phyloP scores from a whole-genome alignment of 176 grass and related monocot species.

The Avena insularis region DNA sequence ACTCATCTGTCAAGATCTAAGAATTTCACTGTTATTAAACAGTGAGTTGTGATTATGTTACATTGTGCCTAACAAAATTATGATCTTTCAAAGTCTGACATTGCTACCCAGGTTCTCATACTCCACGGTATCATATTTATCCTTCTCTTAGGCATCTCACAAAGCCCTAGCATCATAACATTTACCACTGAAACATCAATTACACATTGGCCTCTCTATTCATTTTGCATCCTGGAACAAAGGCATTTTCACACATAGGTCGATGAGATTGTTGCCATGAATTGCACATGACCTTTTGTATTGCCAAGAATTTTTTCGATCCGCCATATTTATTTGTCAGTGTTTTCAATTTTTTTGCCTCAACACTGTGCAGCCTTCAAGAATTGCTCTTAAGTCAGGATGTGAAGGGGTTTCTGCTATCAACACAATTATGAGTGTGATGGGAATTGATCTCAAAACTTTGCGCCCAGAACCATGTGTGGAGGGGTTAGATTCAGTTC shows the following conservation, averaged over 20 bases:
- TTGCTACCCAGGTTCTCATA: background rate
- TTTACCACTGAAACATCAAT: constrained; percentile 15
- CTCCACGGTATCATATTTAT: background rate
- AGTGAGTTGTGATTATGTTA: background rate
- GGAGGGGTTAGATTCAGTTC: constrained; percentile 73
- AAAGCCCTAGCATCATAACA: background rate
- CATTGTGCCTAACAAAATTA: constrained; percentile 1
- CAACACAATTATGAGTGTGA: constrained; percentile 99
- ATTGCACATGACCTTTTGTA: constrained; percentile 10
- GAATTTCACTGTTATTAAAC: background rate
- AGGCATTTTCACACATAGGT: background rate
- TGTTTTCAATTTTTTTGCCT: constrained; percentile 10
- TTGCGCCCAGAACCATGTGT: constrained; percentile 90
- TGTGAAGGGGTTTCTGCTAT: constrained; percentile 94
- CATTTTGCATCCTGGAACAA: constrained; percentile 19
- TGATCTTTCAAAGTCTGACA: background rate
- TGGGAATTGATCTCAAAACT: constrained; percentile 95
- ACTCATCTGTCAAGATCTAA: no score
- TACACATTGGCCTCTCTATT: background rate
- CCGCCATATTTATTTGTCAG: background rate
- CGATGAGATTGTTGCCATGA: background rate
- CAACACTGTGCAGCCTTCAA: constrained; percentile 72
- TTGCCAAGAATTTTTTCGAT: background rate
- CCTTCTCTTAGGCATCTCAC: constrained; percentile 18
- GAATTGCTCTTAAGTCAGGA: constrained; percentile 81